These are phyloP conservation scores for Fusarium nanum DNA, from an alignment of 2,329 filamentous ascomycete genomes.

Conservation along the genomic window DNA sequence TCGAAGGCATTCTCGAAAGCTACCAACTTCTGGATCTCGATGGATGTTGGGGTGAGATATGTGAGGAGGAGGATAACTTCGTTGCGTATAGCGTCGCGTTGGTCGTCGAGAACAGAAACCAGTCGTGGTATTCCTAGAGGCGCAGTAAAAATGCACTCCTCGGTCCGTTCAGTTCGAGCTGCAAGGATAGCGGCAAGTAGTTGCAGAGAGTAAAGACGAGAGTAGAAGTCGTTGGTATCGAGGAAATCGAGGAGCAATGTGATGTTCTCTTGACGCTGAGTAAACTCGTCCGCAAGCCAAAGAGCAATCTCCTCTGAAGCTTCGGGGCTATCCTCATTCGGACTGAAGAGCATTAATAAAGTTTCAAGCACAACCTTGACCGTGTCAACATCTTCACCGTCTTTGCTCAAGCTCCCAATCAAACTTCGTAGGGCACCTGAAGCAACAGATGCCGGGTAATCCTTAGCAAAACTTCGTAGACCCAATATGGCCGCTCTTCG, in stretches of 20 bases:
- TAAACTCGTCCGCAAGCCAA: conserved; percentile 98
- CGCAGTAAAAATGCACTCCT: conserved; percentile 92
- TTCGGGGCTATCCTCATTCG: conserved; percentile 80
- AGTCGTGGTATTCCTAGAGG: conserved; percentile 89
- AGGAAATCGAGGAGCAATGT: conserved; percentile 89
- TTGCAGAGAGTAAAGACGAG: conserved; percentile 89
- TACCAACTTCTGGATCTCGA: conserved; percentile 93
- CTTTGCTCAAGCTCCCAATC: conserved; percentile 85
- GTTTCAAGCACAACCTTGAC: conserved; percentile 96
- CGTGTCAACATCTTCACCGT: conserved; percentile 95
- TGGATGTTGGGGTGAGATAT: conserved; percentile 85
- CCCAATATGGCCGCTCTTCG: conserved; percentile 92
- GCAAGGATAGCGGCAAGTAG: conserved; percentile 86
- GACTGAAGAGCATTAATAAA: conserved; percentile 88
- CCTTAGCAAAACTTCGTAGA: conserved; percentile 93
- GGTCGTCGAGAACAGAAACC: conserved; percentile 85
- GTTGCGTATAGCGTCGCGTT: conserved; percentile 86
- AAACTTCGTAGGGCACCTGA: conserved; percentile 91
- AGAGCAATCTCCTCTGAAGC: conserved; percentile 95
- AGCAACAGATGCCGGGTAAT: conserved; percentile 94
- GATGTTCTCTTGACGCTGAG: conserved; percentile 96
- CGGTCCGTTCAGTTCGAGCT: conserved; percentile 88
- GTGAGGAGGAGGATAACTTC: conserved; percentile 89
- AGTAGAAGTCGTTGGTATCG: conserved; percentile 88
- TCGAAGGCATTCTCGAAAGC: conserved; percentile 96